Evolutionary conservation across 768 basidiomycete genomes (phyloP), one percentile per base, ranked within the genome.

Genomic region (Leccinum olivaceopallidum): DNA sequence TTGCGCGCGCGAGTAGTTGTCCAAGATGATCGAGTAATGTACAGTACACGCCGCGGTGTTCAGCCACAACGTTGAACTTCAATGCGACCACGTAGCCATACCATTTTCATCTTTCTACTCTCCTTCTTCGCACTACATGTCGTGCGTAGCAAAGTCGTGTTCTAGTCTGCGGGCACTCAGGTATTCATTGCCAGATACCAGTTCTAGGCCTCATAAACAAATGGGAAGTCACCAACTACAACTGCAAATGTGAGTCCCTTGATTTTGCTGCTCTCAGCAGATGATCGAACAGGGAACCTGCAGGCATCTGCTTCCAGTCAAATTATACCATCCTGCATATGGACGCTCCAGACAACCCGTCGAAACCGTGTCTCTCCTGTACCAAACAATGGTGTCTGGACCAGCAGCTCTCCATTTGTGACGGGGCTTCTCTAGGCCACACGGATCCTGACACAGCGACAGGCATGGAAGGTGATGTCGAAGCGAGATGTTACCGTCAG

Each of bases 301-400:
- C 62, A 97, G 94, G 94, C 76, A 93, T 95, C 73, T 97, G 95
- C 74, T 97, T 95, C 69, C 82, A 83, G 61, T 81, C 88, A 22
- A 95, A 94, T 71, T 95, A 92, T 70, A 85, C 90, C 26, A 96
- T 95, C 67, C 78, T 95, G 59, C 90, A 83, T 54, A 79, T 97
- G 66, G 85, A 86, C 63, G 82, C 84, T 39, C 90, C 94, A 32
- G 88, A 94, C 71, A 88, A 90, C 67, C 90, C 92, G 2, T 85
- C 85, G 18, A 93, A 96, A 73, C 94, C 95, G 9, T 97, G 95
- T 73, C 80, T 94, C 26, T 90, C 92, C 6, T 97, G 95, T 73
- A 96, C 94, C 10, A 93, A 94, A 70, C 90, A 94, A 70, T 97
- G 95, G 91, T 97, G 95, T 76, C 79, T 95, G 58, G 92, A 96